Evolutionary conservation across 2,329 filamentous ascomycete genomes (phyloP), one percentile per base, ranked within the genome.

Genomic region (Xylaria sp.): DNA sequence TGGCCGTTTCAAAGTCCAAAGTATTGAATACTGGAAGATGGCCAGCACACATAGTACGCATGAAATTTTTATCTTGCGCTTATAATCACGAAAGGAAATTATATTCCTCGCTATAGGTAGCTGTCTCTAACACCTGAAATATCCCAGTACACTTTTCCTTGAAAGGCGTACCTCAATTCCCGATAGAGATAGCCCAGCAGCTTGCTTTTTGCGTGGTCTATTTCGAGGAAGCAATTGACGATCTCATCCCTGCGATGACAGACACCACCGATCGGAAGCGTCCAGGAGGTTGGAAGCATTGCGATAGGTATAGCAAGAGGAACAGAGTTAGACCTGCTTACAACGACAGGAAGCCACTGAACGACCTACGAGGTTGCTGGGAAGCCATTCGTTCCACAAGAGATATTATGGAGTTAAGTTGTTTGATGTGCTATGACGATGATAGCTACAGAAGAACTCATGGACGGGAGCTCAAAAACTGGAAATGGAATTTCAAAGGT

Each of bases 401-500:
- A 12, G 15, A 30, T 12, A 55, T 62, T 1, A 2, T 59, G 2
- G 43, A 67, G 15, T 23, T 69, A 10, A 3, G 12, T 18, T 2
- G 28, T 9, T 39, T 70, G 50, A 50, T 67, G 41, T 70, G 69
- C 15, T 57, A 30, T 3, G 63, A 61, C 7, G 34, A 60, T 15
- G 45, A 62, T 12, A 1, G 0, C 4, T n/a, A 52, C 13, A 32
- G 59, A 10, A 53, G 45, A 15, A 9, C 4, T 13, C 2, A 32
- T 23, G 25, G 13, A 3, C 2, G 10, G 9, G 18, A 25, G 18
- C 4, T 10, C 7, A 70, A 61, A 39, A 46, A 55, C 34, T 70
- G 32, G 34, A 69, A 69, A 50, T 70, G 57, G 69, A 69, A 64
- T 39, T 64, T 69, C 43, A 52, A 50, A 43, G 69, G 69, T 2